These are phyloP conservation scores for Terfezia boudieri DNA, from an alignment of 495 filamentous ascomycete species.

Conservation along the genomic window DNA sequence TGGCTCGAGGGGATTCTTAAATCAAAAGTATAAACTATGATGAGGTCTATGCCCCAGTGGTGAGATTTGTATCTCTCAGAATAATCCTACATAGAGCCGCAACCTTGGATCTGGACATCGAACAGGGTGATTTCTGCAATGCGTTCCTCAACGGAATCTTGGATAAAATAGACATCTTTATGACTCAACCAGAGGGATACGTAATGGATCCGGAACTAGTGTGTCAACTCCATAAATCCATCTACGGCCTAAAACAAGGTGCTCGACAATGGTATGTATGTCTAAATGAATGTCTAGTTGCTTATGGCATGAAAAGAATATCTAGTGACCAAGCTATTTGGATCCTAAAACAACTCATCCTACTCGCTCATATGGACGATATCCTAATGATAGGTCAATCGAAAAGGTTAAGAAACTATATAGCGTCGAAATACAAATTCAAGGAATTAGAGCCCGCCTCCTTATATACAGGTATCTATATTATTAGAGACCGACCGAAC, in stretches of 20 bases:
- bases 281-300: background rate
- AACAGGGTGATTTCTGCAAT: conserved; percentile 1
- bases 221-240: background rate
- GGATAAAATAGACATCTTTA: background rate
- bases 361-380: background rate
- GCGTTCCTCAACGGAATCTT: background rate
- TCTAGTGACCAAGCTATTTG: background rate
- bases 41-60: background rate
- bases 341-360: background rate
- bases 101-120: background rate
- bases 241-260: conserved; percentile 1
- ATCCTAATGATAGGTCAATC: background rate
- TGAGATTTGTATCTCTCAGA: background rate
- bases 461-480: background rate
- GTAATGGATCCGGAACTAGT: background rate
- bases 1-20: background rate
- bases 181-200: background rate
- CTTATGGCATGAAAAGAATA: background rate
- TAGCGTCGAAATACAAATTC: background rate
- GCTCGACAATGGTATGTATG: background rate
- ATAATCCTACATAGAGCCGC: background rate
- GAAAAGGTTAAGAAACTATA: background rate
- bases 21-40: background rate
- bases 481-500: background rate
- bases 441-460: background rate